phyloP scores from a whole-genome alignment of 345 rosid species.

The Euphorbia pulcherrima region DNA sequence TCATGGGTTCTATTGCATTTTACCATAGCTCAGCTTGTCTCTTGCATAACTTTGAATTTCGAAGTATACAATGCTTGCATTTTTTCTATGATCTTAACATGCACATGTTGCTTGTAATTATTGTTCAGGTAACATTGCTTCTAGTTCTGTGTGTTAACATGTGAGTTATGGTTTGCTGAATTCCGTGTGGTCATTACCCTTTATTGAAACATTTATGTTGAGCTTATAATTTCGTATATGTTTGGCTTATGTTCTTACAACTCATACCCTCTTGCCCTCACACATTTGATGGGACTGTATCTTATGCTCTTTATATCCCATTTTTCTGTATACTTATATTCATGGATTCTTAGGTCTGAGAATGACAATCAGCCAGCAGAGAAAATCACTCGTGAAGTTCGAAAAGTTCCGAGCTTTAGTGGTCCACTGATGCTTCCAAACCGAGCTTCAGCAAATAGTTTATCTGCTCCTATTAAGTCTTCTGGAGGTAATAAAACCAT shows the following conservation, averaged over 20 bases:
- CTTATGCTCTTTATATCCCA: constrained; percentile 12
- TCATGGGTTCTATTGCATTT: not conserved
- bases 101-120: not conserved
- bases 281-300: too few relatives aligned
- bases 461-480: constrained; percentile 94
- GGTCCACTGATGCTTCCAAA: constrained; percentile 94
- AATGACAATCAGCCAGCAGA: constrained; percentile 51
- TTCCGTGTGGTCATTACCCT: not conserved
- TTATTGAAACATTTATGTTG: not conserved
- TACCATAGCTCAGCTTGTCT: not conserved
- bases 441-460: constrained; percentile 95
- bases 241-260: not conserved
- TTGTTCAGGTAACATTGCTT: not conserved
- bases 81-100: too few relatives aligned
- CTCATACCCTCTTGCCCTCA: too few relatives aligned
- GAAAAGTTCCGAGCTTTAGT: constrained; percentile 85
- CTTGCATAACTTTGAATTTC: not conserved
- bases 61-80: too few relatives aligned
- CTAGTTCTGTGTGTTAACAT: not conserved
- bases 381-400: constrained; percentile 42
- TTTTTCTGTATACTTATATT: constrained; percentile 2
- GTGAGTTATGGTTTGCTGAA: too few relatives aligned
- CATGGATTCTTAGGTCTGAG: constrained; percentile 50
- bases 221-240: not conserved
- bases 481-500: constrained; percentile 61